These are phyloP conservation scores for Hordeum pubiflorum DNA, from an alignment of 202 grass and related monocot species.

Conservation along the genomic window DNA sequence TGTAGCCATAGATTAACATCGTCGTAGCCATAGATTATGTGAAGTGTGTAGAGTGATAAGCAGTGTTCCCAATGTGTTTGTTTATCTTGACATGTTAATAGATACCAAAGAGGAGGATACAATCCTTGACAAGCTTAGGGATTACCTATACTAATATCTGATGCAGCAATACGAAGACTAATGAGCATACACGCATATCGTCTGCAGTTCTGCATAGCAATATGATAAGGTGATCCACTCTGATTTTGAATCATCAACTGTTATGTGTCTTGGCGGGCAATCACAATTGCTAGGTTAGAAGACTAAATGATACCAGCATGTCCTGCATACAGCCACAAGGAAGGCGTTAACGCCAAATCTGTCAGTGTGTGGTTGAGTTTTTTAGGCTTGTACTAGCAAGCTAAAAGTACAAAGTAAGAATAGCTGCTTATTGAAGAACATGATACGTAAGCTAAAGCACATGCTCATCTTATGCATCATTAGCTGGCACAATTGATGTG, in stretches of 20 bases:
- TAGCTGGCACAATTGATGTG: not conserved
- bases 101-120: conserved; percentile 60
- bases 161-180: not conserved
- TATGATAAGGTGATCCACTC: conserved; percentile 19
- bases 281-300: not conserved
- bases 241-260: not conserved
- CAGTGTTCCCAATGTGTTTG: not conserved
- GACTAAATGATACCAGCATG: not conserved
- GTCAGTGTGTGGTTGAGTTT: not conserved
- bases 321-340: not conserved
- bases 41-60: not conserved
- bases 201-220: not conserved
- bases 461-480: not conserved
- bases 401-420: not conserved
- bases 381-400: not conserved
- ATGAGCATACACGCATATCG: not conserved
- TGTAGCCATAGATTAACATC: not conserved
- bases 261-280: not conserved
- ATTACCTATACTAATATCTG: not conserved
- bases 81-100: conserved; percentile 48
- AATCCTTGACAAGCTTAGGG: conserved; percentile 46
- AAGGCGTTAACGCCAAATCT: not conserved
- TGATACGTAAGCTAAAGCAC: not conserved
- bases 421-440: not conserved
- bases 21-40: not conserved